Evolutionary conservation across 2,329 filamentous ascomycete species (phyloP).

Genomic region (Lecanicillium sp.): DNA sequence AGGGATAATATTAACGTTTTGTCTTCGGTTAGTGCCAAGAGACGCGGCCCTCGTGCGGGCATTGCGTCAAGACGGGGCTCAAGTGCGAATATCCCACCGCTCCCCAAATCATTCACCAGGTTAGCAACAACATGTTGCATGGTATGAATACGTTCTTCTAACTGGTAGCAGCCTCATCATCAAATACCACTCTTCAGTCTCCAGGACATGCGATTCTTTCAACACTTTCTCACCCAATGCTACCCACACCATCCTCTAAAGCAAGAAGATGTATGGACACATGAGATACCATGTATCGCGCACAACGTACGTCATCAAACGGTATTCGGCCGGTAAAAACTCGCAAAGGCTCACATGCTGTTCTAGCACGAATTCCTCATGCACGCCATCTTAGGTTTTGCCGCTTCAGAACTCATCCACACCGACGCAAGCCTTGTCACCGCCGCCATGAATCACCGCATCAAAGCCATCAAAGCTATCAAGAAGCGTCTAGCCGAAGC

Average conservation of each 20-base stretch:
- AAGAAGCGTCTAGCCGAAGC: slow-evolving; percentile 43
- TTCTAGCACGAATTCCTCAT: slow-evolving; percentile 56
- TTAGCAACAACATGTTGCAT: slow-evolving; percentile 14
- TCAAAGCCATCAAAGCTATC: slow-evolving; percentile 56
- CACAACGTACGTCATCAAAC: slow-evolving; percentile 42
- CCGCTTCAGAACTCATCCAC: slow-evolving; percentile 55
- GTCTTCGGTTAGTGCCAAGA: slow-evolving; percentile 55
- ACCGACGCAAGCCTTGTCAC: slow-evolving; percentile 42
- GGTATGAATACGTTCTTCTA: slow-evolving; percentile 1
- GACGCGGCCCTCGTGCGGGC: slow-evolving; percentile 52
- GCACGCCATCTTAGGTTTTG: slow-evolving; percentile 60
- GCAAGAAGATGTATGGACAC: slow-evolving; percentile 58
- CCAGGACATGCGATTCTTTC: slow-evolving; percentile 61
- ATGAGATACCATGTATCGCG: slow-evolving; percentile 57
- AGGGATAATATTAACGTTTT: too few species aligned
- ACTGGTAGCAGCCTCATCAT: slow-evolving; percentile 37
- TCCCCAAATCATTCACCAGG: slow-evolving; percentile 43
- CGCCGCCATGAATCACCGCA: slow-evolving; percentile 54
- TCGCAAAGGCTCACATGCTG: slow-evolving; percentile 6
- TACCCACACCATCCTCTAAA: slow-evolving; percentile 58
- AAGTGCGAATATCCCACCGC: slow-evolving; percentile 53
- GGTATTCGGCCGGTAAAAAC: neutral
- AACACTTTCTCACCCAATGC: slow-evolving; percentile 54
- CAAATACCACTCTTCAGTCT: slow-evolving; percentile 51
- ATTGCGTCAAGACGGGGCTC: slow-evolving; percentile 54